phyloP scores from a whole-genome alignment of 177 flowering plant genomes.

The Vitis hybrid region DNA sequence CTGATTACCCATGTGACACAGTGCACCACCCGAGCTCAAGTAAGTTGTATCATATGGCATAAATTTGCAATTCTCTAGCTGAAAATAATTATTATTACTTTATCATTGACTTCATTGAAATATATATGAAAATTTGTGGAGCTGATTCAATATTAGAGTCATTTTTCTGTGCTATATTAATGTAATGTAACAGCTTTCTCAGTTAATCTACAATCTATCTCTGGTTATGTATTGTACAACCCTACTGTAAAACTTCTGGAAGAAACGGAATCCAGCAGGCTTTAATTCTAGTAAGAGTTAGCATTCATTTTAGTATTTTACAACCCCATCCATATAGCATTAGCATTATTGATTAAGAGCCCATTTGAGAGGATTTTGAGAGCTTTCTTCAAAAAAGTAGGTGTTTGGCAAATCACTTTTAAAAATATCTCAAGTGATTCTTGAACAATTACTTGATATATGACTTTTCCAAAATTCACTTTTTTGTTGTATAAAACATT shows the following conservation, averaged over 20 bases:
- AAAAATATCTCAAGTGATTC: no score
- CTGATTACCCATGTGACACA: conserved; percentile 91
- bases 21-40: conserved; percentile 71
- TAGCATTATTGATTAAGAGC: neutral
- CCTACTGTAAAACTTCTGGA: neutral
- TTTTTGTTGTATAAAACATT: no score
- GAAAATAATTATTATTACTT: no score
- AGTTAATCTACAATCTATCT: neutral
- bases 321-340: neutral
- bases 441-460: no score
- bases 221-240: neutral
- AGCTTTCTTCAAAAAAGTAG: no score
- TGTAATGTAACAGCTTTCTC: neutral
- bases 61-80: neutral
- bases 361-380: no score
- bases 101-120: no score
- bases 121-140: no score
- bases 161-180: neutral
- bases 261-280: neutral
- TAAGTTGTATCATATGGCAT: conserved; percentile 32
- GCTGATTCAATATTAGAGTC: no score
- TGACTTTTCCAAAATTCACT: no score
- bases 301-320: neutral
- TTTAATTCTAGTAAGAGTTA: neutral
- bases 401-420: no score